phyloP scores from a whole-genome alignment of 2,329 filamentous ascomycete species.

The Cladosporium colombiae region DNA sequence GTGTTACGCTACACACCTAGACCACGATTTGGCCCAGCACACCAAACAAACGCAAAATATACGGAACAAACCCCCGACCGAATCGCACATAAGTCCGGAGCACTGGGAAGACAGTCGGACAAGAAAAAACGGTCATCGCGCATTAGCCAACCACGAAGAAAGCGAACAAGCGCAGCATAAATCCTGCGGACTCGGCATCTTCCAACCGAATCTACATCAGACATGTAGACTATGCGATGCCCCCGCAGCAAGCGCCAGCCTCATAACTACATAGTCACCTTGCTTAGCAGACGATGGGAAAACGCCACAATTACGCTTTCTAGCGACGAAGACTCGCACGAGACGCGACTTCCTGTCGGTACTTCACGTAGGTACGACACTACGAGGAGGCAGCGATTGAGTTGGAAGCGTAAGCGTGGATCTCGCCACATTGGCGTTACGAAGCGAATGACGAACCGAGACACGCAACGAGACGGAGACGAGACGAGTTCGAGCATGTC shows the following conservation, averaged over 20 bases:
- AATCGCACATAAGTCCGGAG: neutral
- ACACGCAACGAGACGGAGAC: neutral
- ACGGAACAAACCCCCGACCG: neutral
- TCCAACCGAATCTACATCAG: neutral
- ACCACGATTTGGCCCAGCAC: neutral
- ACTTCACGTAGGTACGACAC: neutral
- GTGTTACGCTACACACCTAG: neutral
- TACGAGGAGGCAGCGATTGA: neutral
- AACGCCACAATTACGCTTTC: constrained; percentile 16
- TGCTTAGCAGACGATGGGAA: neutral
- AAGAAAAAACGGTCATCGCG: neutral
- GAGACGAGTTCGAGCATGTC: neutral
- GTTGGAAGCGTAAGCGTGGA: neutral
- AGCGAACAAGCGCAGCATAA: neutral
- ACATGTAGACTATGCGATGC: neutral
- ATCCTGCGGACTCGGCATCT: neutral
- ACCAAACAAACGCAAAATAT: neutral
- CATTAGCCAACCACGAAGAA: neutral
- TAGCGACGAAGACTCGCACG: neutral
- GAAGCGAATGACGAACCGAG: neutral
- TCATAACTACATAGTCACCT: neutral
- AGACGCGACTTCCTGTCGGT: constrained; percentile 4
- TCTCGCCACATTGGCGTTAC: neutral
- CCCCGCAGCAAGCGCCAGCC: neutral
- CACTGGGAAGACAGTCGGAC: neutral